Evolutionary conservation across 202 grass and related monocot genomes (phyloP).

Genomic region (Dendrocalamus latiflorus): DNA sequence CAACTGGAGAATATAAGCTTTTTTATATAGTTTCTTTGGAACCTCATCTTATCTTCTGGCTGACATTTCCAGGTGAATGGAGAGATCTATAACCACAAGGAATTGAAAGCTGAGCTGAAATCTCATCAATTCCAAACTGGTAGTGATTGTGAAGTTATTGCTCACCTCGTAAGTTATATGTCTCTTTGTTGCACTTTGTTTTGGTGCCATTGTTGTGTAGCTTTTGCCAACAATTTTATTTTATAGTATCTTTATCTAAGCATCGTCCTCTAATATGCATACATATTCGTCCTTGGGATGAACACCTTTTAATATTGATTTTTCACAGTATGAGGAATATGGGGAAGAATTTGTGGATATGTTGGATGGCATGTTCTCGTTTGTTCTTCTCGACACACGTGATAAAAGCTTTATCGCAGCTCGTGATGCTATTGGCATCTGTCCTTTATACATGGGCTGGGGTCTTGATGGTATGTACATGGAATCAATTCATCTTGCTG

Average conservation of each 20-base stretch:
- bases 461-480: slow-evolving; percentile 79
- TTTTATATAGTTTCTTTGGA: neutral
- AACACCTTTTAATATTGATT: slow-evolving; percentile 11
- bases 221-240: no score
- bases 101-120: slow-evolving; percentile 68
- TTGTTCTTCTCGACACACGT: slow-evolving; percentile 92
- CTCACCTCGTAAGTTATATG: slow-evolving; percentile 69
- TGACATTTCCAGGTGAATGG: slow-evolving; percentile 79
- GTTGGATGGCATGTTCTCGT: slow-evolving; percentile 97
- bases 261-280: neutral
- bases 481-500: slow-evolving; percentile 1
- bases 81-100: slow-evolving; percentile 95
- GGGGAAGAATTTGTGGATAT: slow-evolving; percentile 94
- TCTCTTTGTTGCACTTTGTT: slow-evolving; percentile 1
- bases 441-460: slow-evolving; percentile 97
- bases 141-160: slow-evolving; percentile 99
- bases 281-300: neutral
- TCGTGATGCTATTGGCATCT: slow-evolving; percentile 94
- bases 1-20: neutral
- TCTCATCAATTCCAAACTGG: slow-evolving; percentile 80
- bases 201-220: neutral
- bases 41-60: slow-evolving; percentile 9
- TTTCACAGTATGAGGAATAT: slow-evolving; percentile 85
- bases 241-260: neutral
- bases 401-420: slow-evolving; percentile 97